Conservation (phyloP, 2,329 filamentous ascomycete genomes). For the Aspergillus unguis region DNA sequence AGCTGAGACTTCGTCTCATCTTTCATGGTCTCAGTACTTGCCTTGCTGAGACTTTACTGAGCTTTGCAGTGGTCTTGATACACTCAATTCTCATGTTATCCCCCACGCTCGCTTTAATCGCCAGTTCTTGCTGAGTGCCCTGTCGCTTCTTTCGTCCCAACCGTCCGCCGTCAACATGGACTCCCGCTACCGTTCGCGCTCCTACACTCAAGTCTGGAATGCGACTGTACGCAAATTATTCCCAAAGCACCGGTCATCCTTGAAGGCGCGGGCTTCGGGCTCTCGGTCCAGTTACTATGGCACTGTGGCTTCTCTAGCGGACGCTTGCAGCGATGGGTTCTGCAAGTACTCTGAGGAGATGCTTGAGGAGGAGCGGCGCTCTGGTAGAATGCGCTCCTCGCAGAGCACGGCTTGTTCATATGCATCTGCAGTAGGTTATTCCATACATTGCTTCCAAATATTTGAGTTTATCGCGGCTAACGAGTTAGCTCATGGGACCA, state of each 20-base stretch:
- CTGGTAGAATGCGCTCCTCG: constrained; percentile 11
- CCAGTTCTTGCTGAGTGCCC: neutral
- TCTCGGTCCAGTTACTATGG: constrained; percentile 1
- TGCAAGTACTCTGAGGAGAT: constrained; percentile 23
- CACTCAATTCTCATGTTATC: no score
- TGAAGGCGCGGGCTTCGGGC: neutral
- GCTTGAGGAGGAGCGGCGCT: constrained; percentile 11
- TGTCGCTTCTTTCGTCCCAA: neutral
- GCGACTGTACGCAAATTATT: constrained; percentile 17
- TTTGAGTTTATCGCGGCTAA: neutral
- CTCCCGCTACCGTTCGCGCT: constrained; percentile 7
- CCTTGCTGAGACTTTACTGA: neutral
- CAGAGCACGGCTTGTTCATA: constrained; percentile 20
- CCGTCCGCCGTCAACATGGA: constrained; percentile 4
- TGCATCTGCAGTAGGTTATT: constrained; percentile 19
- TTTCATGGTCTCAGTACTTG: neutral
- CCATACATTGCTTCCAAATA: no score
- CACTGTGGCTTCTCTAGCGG: constrained; percentile 8
- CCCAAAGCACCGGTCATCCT: constrained; percentile 11
- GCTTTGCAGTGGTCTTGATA: no score
- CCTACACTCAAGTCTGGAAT: constrained; percentile 18
- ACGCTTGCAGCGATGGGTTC: constrained; percentile 21
- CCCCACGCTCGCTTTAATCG: neutral
- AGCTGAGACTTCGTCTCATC: neutral
- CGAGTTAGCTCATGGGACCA: constrained; percentile 17